phyloP scores from a whole-genome alignment of 1,139 yeast genomes.

The Arxiozyma heterogenica region DNA sequence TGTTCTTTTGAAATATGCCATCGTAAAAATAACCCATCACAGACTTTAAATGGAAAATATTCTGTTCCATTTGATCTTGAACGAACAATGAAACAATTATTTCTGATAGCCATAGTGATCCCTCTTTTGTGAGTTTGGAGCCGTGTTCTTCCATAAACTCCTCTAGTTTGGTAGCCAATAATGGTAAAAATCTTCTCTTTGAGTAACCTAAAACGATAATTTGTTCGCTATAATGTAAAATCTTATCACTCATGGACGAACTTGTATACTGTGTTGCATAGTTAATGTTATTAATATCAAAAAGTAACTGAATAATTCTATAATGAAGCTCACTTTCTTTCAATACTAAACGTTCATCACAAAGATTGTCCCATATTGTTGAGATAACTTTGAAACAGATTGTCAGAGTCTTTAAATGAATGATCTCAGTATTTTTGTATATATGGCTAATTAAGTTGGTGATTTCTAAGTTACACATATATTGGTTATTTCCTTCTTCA shows the following conservation, averaged over 20 bases:
- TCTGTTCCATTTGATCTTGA: slow-evolving; percentile 46
- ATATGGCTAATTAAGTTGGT: slow-evolving; percentile 6
- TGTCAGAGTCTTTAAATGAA: neutral
- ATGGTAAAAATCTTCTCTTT: slow-evolving; percentile 62
- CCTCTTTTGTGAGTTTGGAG: neutral
- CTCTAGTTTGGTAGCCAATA: slow-evolving; percentile 35
- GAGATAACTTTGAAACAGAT: slow-evolving; percentile 30
- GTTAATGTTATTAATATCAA: slow-evolving; percentile 40
- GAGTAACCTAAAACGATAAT: slow-evolving; percentile 36
- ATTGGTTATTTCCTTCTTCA: slow-evolving; percentile 21
- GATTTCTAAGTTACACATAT: slow-evolving; percentile 20
- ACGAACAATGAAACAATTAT: slow-evolving; percentile 41
- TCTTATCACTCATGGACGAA: neutral
- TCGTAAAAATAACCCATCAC: slow-evolving; percentile 48
- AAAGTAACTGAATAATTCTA: slow-evolving; percentile 38
- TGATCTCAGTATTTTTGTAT: neutral
- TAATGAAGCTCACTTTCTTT: slow-evolving; percentile 59
- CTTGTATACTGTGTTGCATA: slow-evolving; percentile 17
- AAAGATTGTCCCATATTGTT: slow-evolving; percentile 50
- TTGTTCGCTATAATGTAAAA: slow-evolving; percentile 3
- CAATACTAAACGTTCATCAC: slow-evolving; percentile 54
- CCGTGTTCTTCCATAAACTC: neutral
- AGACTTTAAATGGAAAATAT: slow-evolving; percentile 52
- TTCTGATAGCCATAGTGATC: slow-evolving; percentile 42
- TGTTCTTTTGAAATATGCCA: slow-evolving; percentile 12